Conservation (phyloP, 257 asterid genomes). For the Leptodermis oblonga region DNA sequence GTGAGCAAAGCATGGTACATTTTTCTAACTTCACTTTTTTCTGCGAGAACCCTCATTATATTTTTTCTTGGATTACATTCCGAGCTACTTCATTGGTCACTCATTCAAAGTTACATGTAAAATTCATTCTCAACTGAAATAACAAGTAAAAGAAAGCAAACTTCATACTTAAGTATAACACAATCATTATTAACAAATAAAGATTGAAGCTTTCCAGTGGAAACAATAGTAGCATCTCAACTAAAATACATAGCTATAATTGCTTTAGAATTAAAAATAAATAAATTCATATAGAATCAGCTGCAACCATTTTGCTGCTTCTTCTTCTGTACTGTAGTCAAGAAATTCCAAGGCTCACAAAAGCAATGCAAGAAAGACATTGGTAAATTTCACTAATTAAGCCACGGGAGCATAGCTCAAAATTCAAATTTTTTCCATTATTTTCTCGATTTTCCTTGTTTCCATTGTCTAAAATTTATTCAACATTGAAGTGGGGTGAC, state of each 20-base stretch:
- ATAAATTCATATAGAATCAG: neutral
- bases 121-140: neutral
- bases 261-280: neutral
- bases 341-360: neutral
- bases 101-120: neutral
- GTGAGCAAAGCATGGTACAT: neutral
- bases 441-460: neutral
- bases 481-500: neutral
- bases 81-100: neutral
- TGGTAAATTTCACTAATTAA: neutral
- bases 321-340: neutral
- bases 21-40: neutral
- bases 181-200: too few species aligned
- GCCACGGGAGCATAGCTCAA: constrained; percentile 3
- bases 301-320: too few species aligned
- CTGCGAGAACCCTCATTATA: neutral
- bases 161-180: neutral
- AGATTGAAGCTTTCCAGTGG: neutral
- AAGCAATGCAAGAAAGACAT: neutral
- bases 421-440: constrained; percentile 1
- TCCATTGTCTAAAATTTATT: neutral
- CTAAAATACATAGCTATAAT: neutral
- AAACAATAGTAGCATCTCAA: neutral
- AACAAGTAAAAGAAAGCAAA: neutral
- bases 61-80: neutral